These are phyloP conservation scores for Mucor plumbeus DNA, from an alignment of 371 early-diverging fungal genomes.

Conservation along the genomic window DNA sequence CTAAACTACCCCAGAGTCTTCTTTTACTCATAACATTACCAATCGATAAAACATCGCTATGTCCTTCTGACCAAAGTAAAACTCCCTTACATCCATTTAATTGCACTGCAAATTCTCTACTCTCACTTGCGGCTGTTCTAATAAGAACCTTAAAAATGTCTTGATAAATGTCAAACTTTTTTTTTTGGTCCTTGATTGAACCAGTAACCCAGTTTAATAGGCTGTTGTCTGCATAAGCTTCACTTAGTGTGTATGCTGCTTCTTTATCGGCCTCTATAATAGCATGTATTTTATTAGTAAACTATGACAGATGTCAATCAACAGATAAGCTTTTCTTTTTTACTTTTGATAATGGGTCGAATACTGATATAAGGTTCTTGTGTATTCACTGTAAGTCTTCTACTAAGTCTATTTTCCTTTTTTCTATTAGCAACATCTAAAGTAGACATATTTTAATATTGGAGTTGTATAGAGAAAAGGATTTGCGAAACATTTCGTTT, in stretches of 20 bases:
- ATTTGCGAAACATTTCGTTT: constrained; percentile 1
- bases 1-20: constrained; percentile 28
- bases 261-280: constrained; percentile 39
- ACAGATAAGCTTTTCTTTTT: not conserved
- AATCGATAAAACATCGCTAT: constrained; percentile 22
- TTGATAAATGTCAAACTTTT: constrained; percentile 19
- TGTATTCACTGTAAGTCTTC: constrained; percentile 29
- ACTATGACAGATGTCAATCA: not conserved
- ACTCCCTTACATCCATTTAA: constrained; percentile 39
- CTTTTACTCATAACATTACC: constrained; percentile 27
- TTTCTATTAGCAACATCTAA: constrained; percentile 16
- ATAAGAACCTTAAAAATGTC: constrained; percentile 35
- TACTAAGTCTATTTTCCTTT: constrained; percentile 27
- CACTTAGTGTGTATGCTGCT: constrained; percentile 30
- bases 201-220: constrained; percentile 29
- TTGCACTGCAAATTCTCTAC: constrained; percentile 39
- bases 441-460: not conserved
- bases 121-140: constrained; percentile 26
- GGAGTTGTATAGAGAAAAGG: not conserved
- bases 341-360: constrained; percentile 38
- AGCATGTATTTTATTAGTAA: not conserved
- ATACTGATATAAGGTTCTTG: constrained; percentile 29
- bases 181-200: constrained; percentile 18
- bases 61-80: constrained; percentile 35
- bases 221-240: constrained; percentile 29